phyloP scores from a whole-genome alignment of 805 yeast genomes.

The Priceomyces carsonii region DNA sequence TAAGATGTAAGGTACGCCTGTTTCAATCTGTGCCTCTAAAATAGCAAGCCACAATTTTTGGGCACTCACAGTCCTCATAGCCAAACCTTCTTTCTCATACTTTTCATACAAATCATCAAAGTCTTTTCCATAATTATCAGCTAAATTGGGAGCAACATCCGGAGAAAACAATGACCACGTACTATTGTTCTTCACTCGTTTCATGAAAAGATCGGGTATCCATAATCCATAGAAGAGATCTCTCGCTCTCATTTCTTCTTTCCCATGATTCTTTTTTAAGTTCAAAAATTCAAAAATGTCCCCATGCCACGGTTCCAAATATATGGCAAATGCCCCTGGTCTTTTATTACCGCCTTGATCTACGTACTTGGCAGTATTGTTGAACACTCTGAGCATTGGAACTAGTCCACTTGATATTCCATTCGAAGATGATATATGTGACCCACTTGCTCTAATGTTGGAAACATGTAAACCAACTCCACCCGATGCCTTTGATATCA shows the following conservation, averaged over 20 bases:
- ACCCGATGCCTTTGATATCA: constrained; percentile 93
- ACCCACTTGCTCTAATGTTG: constrained; percentile 82
- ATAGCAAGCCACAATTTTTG: constrained; percentile 91
- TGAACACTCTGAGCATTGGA: constrained; percentile 95
- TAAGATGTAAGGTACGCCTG: constrained; percentile 93
- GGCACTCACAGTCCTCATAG: constrained; percentile 69
- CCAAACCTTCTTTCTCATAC: constrained; percentile 73
- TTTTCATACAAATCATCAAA: constrained; percentile 68
- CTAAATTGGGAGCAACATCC: constrained; percentile 81
- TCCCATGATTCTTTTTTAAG: constrained; percentile 90
- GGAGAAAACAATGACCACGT: constrained; percentile 93
- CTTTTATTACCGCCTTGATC: constrained; percentile 98
- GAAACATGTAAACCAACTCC: constrained; percentile 92
- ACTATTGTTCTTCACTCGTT: constrained; percentile 73
- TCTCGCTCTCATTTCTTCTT: constrained; percentile 90
- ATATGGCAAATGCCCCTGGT: constrained; percentile 95
- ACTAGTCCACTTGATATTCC: constrained; percentile 91
- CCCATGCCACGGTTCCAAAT: constrained; percentile 96
- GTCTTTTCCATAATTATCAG: constrained; percentile 82
- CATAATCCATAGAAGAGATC: constrained; percentile 92
- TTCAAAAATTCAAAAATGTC: constrained; percentile 87
- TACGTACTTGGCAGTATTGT: constrained; percentile 94
- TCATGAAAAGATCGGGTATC: constrained; percentile 95
- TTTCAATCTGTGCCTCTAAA: constrained; percentile 89
- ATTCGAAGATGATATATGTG: constrained; percentile 87